Evolutionary conservation across 2,329 filamentous ascomycete species (phyloP), one percentile per base, ranked within the genome.

Genomic region (Colletotrichum sp.): DNA sequence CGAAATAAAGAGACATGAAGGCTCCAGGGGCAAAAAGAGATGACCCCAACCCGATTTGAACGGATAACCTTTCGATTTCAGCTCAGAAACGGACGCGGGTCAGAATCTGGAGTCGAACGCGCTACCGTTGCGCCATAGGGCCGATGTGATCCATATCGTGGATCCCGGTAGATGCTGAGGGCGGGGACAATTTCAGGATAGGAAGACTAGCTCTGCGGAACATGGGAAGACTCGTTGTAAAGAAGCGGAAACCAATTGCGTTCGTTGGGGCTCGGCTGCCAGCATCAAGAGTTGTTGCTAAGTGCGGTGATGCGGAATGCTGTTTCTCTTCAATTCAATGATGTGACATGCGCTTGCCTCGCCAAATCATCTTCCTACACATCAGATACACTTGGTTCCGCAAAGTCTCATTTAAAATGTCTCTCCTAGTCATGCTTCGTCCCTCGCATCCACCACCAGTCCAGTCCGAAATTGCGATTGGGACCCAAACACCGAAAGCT

Each of bases 91-190:
- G 24, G 24, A 24, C 24, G 24, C 24, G 24, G 24, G 24, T 24
- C 24, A 24, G 24, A 24, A 24, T 24, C 62, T 63, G 57, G 58
- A 69, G 68, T 70, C 68, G 67, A 70, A 70, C 67, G 67, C 67
- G 67, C 59, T 70, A 70, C 68, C 68, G 62, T 66, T 70, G 68
- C 68, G 69, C 69, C 69, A 70, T 58, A 58, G 54, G 69, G 29
- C 69, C 63, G 13, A 16, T 36, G 8, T 18, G 34, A 67, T 58
- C 58, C 58, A 59, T 55, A 3, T 66, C 47, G 63, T 29, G 21
- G 29, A 36, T 27, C 18, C 13, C 8, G 7, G n/a, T 55, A 31
- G 47, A 66, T 36, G 24, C 29, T 31, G 29, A 59, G 27, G 29
- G 57, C 24, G 24, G 18, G 29, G 29, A 31, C 57, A 31, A 59